A percentile compares a stretch with the other conserved stretches of the same genome.
phyloP scores from a whole-genome alignment of 768 basidiomycete genomes.

The Dioszegia hungarica region DNA sequence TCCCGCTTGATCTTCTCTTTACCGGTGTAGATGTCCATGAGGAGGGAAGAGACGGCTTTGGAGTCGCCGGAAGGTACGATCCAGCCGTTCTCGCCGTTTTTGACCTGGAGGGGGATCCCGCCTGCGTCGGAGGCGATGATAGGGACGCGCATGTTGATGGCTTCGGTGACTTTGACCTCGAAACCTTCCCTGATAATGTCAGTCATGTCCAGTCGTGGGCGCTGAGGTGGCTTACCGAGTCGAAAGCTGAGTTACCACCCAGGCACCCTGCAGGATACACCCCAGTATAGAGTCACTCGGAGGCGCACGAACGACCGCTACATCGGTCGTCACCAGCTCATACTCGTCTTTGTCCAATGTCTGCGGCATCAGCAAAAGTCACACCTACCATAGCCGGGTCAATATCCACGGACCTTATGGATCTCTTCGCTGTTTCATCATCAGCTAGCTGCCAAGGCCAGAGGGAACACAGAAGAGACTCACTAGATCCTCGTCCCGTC shows the following conservation, averaged over 20 bases:
- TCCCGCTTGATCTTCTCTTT: slow-evolving; percentile 45
- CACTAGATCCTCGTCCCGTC: slow-evolving; percentile 58
- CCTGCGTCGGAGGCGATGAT: slow-evolving; percentile 80
- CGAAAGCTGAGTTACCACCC: slow-evolving; percentile 85
- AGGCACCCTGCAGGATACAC: slow-evolving; percentile 78
- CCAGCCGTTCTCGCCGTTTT: slow-evolving; percentile 81
- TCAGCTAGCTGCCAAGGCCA: neutral
- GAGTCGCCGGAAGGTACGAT: slow-evolving; percentile 74
- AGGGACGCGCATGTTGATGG: slow-evolving; percentile 75
- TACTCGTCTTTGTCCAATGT: slow-evolving; percentile 38
- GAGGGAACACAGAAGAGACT: slow-evolving; percentile 3
- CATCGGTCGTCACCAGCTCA: slow-evolving; percentile 47
- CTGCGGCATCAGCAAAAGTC: slow-evolving; percentile 13
- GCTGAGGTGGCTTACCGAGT: slow-evolving; percentile 54
- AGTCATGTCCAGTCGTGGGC: neutral
- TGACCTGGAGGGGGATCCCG: slow-evolving; percentile 88
- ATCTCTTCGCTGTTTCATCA: slow-evolving; percentile 33
- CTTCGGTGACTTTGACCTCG: slow-evolving; percentile 83
- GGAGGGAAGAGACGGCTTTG: slow-evolving; percentile 65
- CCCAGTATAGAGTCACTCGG: slow-evolving; percentile 69
- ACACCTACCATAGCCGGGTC: neutral
- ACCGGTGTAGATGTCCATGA: slow-evolving; percentile 74
- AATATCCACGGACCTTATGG: slow-evolving; percentile 38
- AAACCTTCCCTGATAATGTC: slow-evolving; percentile 65
- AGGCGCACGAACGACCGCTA: slow-evolving; percentile 71